Evolutionary conservation across 768 basidiomycete species (phyloP), one percentile per base, ranked within the genome.

Genomic region (Termitomyces sp.): DNA sequence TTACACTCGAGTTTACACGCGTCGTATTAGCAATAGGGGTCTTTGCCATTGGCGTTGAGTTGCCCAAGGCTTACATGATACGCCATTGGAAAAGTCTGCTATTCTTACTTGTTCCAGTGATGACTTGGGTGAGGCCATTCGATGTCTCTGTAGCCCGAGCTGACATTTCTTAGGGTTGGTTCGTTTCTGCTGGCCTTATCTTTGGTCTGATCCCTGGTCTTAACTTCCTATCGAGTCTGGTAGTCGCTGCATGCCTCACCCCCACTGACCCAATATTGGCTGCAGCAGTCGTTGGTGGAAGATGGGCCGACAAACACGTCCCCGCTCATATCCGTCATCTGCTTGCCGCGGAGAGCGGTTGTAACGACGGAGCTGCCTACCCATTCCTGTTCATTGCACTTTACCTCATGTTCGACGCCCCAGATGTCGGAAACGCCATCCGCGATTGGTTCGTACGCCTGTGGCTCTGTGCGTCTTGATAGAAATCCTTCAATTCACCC

Each of bases 251-350:
- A 0, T 94, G 92, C 71, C 83, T 95, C 38, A 96, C 95, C 0
- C 93, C 93, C 1, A 99, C 97, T 35, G 94, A 97, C 72, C 94
- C 93, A 43, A 95, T 95, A 69, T 82, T 97, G 53, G 94, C 94
- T 0, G 90, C 93, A 18, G 92, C 94, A 9, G 94, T 93, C 36
- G 84, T 93, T 12, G 96, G 96, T 67, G 96, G 96, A 35, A 95
- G 92, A 76, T 99, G 93, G 75, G 97, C 97, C 3, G 91, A 98
- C 71, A 97, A 98, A 70, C 96, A 98, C 67, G 96, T 98, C 26
- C 92, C 91, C 1, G 86, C 88, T 0, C 91, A 93, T 68, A 76
- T 93, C 44, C 86, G 82, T 35, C 82, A 84, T 63, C 74, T 84
- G 1, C 69, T 83, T 4, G 85, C 86, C 1, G 86, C 85, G 5